Conservation (phyloP, 2,329 filamentous ascomycete species). For the Coniochaeta hoffmannii region DNA sequence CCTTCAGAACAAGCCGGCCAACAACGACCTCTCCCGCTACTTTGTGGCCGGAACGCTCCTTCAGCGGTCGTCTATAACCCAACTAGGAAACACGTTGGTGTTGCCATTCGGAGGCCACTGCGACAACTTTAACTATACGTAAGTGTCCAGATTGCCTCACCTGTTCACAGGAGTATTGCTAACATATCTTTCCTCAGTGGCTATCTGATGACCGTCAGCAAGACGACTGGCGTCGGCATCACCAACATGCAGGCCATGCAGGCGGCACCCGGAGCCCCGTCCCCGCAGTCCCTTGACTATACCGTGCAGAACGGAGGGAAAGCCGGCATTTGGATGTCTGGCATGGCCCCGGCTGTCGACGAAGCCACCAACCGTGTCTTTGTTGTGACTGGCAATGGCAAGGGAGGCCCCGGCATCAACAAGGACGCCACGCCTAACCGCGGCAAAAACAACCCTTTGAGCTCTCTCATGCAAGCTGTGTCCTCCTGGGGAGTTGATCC, state of each 20-base stretch:
- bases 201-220: conserved; percentile 41
- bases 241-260: conserved; percentile 9
- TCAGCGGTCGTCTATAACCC: conserved; percentile 40
- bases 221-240: conserved; percentile 22
- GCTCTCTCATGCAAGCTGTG: conserved; percentile 8
- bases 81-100: conserved; percentile 39
- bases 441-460: conserved; percentile 7
- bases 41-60: conserved; percentile 45
- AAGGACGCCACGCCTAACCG: conserved; percentile 3
- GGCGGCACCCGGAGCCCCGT: conserved; percentile 8
- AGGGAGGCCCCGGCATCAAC: conserved; percentile 6
- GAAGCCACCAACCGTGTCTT: conserved; percentile 7
- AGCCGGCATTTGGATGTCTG: conserved; percentile 10
- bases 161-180: neutral
- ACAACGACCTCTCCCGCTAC: conserved; percentile 38
- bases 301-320: conserved; percentile 6
- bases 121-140: conserved; percentile 47
- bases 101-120: conserved; percentile 48
- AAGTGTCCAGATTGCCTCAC: neutral
- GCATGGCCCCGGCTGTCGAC: conserved; percentile 4
- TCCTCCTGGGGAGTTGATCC: conserved; percentile 6
- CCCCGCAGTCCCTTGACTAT: conserved; percentile 8
- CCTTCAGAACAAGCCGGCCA: conserved; percentile 34
- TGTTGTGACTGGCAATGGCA: conserved; percentile 9
- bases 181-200: conserved; percentile 17